A percentile compares a stretch with the other conserved stretches of the same genome.
phyloP scores from a whole-genome alignment of 1,139 yeast genomes.

The Debaryomycetaceae sp. region DNA sequence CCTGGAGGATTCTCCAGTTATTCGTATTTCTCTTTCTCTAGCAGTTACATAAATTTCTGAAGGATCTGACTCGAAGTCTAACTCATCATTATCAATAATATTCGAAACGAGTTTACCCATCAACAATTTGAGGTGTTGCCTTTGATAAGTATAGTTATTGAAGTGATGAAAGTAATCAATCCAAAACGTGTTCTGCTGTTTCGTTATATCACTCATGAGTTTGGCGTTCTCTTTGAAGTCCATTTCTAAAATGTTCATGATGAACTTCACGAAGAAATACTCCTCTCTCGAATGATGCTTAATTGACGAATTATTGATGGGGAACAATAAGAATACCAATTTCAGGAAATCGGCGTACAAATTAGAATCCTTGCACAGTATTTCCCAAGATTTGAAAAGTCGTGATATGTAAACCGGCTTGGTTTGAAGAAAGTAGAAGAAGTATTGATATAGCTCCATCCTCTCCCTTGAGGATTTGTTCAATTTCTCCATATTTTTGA shows the following conservation, averaged over 20 bases:
- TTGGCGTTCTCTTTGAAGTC: slow-evolving; percentile 32
- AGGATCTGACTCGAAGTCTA: slow-evolving; percentile 82
- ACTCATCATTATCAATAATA: slow-evolving; percentile 53
- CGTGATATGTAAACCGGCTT: slow-evolving; percentile 72
- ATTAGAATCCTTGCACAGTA: slow-evolving; percentile 17
- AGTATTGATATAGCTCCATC: slow-evolving; percentile 66
- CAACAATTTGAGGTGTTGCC: slow-evolving; percentile 50
- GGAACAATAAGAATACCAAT: slow-evolving; percentile 49
- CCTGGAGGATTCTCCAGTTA: slow-evolving; percentile 36
- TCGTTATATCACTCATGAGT: slow-evolving; percentile 33
- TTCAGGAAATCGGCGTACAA: slow-evolving; percentile 37
- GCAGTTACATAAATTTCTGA: slow-evolving; percentile 50
- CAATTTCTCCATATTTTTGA: slow-evolving; percentile 27
- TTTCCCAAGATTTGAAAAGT: slow-evolving; percentile 30
- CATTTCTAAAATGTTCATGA: slow-evolving; percentile 48
- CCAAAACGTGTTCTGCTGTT: slow-evolving; percentile 40
- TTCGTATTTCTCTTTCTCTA: slow-evolving; percentile 45
- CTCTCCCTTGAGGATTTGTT: slow-evolving; percentile 38
- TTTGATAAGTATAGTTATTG: slow-evolving; percentile 58
- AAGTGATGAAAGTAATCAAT: slow-evolving; percentile 51
- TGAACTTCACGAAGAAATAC: slow-evolving; percentile 60
- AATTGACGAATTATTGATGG: slow-evolving; percentile 30
- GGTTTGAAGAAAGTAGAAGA: slow-evolving; percentile 81
- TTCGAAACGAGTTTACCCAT: slow-evolving; percentile 49
- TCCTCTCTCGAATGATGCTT: slow-evolving; percentile 62